Conservation (phyloP, 2,329 filamentous ascomycete species). For the Arthrinium phaeospermum region DNA sequence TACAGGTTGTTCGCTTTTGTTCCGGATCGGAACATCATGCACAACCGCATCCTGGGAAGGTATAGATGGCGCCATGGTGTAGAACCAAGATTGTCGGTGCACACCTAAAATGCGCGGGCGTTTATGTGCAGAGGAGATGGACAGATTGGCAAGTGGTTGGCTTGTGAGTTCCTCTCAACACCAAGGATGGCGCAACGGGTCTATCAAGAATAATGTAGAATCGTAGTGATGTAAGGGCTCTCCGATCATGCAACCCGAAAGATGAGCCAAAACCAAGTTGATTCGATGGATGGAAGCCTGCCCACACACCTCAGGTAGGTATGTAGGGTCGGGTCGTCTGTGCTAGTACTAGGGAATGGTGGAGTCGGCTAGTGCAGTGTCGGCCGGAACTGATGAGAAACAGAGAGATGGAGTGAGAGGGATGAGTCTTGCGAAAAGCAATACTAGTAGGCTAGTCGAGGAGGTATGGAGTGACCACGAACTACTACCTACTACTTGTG, state of each 20-base stretch:
- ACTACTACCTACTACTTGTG: too few relatives aligned
- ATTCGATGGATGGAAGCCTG: constrained; percentile 15
- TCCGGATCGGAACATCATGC: constrained; percentile 35
- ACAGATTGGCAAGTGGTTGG: constrained; percentile 73
- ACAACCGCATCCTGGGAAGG: constrained; percentile 32
- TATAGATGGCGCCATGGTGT: constrained; percentile 22
- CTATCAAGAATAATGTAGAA: not conserved
- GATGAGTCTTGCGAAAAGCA: constrained; percentile 16
- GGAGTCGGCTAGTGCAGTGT: constrained; percentile 12
- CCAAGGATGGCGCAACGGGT: constrained; percentile 18
- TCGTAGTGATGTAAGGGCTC: not conserved
- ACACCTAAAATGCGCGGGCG: not conserved
- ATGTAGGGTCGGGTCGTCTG: constrained; percentile 15
- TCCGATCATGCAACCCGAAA: constrained; percentile 1
- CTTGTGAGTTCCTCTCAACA: constrained; percentile 81
- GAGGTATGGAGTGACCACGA: too few relatives aligned
- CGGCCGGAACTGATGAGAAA: constrained; percentile 1
- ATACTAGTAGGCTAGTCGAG: constrained; percentile 1
- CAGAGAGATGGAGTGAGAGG: not conserved
- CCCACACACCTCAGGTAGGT: constrained; percentile 4
- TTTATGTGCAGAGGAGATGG: constrained; percentile 64
- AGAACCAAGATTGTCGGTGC: not conserved
- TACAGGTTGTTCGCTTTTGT: constrained; percentile 39
- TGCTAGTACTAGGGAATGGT: constrained; percentile 7
- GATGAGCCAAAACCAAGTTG: constrained; percentile 1